phyloP scores from a whole-genome alignment of 2,329 filamentous ascomycete species.

The Epichloe scottii region DNA sequence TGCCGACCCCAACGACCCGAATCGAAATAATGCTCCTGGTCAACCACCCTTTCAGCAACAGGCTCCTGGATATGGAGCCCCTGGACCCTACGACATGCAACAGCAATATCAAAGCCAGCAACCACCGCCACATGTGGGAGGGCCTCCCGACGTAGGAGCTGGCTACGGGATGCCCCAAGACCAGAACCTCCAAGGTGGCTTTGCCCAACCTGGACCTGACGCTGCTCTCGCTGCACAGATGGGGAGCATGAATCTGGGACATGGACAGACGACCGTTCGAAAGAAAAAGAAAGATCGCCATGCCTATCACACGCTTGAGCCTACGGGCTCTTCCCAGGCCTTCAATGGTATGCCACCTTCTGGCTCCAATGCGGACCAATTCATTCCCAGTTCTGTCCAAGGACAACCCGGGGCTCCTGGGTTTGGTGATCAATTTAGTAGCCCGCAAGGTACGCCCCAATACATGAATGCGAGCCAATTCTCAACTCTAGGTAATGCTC shows the following conservation, averaged over 20 bases:
- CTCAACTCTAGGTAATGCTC: conserved; percentile 41
- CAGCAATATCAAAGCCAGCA: conserved; percentile 5
- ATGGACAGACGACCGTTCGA: conserved; percentile 36
- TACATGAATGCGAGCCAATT: conserved; percentile 40
- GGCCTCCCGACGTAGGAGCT: conserved; percentile 3
- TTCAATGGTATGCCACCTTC: conserved; percentile 56
- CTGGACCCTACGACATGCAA: conserved; percentile 9
- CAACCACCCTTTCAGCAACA: conserved; percentile 44
- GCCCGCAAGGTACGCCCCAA: conserved; percentile 30
- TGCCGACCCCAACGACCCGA: conserved; percentile 41
- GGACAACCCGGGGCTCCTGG: conserved; percentile 14
- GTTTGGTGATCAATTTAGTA: conserved; percentile 33
- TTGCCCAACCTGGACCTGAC: conserved; percentile 28
- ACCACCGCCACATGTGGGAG: background rate
- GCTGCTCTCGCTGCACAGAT: conserved; percentile 56
- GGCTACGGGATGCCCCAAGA: conserved; percentile 23
- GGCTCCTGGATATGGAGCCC: conserved; percentile 13
- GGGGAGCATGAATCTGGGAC: conserved; percentile 59
- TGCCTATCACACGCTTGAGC: conserved; percentile 78
- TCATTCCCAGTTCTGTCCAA: conserved; percentile 21
- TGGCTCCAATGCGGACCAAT: conserved; percentile 34
- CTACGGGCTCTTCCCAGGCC: conserved; percentile 52
- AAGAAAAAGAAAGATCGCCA: conserved; percentile 92
- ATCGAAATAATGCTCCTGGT: conserved; percentile 33
- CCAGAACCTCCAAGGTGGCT: conserved; percentile 15